These are phyloP conservation scores for Rhododendron henanense DNA, from an alignment of 148 eudicot genomes.

Conservation along the genomic window DNA sequence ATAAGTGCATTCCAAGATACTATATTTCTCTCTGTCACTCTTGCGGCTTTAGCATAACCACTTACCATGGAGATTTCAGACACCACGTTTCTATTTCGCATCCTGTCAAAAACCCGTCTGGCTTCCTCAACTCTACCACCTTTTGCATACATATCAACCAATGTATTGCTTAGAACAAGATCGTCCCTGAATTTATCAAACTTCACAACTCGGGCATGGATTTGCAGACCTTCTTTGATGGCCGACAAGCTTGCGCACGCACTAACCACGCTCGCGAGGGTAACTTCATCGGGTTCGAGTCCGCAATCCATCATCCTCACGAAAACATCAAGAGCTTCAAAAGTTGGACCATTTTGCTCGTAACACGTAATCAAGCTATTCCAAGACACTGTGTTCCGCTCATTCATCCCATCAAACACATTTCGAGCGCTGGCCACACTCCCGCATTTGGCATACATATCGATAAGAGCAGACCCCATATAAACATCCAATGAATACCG, in stretches of 20 bases:
- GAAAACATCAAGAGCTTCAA: slow-evolving; percentile 56
- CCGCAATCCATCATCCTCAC: slow-evolving; percentile 54
- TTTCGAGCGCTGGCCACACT: slow-evolving; percentile 51
- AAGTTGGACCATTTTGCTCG: slow-evolving; percentile 78
- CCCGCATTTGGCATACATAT: slow-evolving; percentile 79
- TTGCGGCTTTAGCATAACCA: slow-evolving; percentile 56
- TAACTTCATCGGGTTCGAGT: slow-evolving; percentile 64
- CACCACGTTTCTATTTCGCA: slow-evolving; percentile 53
- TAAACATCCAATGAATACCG: slow-evolving; percentile 45
- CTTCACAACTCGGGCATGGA: slow-evolving; percentile 36
- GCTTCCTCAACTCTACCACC: slow-evolving; percentile 28
- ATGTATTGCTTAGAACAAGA: slow-evolving; percentile 67
- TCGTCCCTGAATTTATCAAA: slow-evolving; percentile 48
- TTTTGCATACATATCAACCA: slow-evolving; percentile 97
- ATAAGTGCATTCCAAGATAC: slow-evolving; percentile 91
- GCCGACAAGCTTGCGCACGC: slow-evolving; percentile 72
- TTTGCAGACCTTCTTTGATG: slow-evolving; percentile 53
- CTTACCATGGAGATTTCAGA: slow-evolving; percentile 30
- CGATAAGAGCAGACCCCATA: slow-evolving; percentile 85
- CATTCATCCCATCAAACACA: slow-evolving; percentile 61
- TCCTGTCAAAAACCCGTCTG: slow-evolving; percentile 29
- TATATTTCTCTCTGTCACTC: slow-evolving; percentile 51
- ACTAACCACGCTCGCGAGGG: slow-evolving; percentile 83
- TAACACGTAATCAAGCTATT: slow-evolving; percentile 84
- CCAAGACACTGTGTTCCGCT: slow-evolving; percentile 72